Evolutionary conservation across 441 rosid genomes (phyloP).

Genomic region (Erodium trifolium): DNA sequence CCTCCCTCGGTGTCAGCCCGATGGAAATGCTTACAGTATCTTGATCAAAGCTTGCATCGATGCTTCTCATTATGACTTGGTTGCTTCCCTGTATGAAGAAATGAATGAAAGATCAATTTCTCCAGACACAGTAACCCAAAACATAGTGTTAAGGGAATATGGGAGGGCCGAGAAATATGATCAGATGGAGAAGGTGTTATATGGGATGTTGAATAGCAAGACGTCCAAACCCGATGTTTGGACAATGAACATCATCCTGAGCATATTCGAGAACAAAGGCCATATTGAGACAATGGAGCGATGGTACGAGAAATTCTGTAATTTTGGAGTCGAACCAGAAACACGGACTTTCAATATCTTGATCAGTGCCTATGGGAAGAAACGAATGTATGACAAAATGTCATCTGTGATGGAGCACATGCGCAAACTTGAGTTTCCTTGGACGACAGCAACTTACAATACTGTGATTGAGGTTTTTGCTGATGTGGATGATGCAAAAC

Average conservation of each 20-base stretch:
- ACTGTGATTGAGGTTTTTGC: constrained; percentile 89
- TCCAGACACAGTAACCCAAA: constrained; percentile 82
- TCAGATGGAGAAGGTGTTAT: constrained; percentile 74
- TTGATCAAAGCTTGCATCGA: constrained; percentile 71
- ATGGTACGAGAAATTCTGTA: constrained; percentile 85
- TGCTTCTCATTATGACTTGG: constrained; percentile 50
- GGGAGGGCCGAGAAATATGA: constrained; percentile 68
- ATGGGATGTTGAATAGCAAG: constrained; percentile 60
- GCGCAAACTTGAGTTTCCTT: constrained; percentile 81
- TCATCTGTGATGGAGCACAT: constrained; percentile 91
- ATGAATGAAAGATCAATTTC: constrained; percentile 59
- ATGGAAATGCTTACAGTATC: constrained; percentile 66
- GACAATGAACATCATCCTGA: constrained; percentile 80
- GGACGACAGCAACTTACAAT: constrained; percentile 91
- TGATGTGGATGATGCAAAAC: constrained; percentile 75
- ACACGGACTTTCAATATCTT: constrained; percentile 77
- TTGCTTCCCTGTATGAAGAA: constrained; percentile 55
- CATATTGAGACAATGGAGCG: constrained; percentile 77
- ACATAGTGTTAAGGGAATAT: constrained; percentile 71
- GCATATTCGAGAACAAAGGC: constrained; percentile 80
- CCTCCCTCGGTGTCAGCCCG: constrained; percentile 70
- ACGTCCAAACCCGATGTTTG: constrained; percentile 78
- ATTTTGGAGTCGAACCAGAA: constrained; percentile 77
- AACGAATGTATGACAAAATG: constrained; percentile 82
- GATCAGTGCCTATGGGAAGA: constrained; percentile 87